Conservation (phyloP, 495 filamentous ascomycete species). For the Podospora conica region DNA sequence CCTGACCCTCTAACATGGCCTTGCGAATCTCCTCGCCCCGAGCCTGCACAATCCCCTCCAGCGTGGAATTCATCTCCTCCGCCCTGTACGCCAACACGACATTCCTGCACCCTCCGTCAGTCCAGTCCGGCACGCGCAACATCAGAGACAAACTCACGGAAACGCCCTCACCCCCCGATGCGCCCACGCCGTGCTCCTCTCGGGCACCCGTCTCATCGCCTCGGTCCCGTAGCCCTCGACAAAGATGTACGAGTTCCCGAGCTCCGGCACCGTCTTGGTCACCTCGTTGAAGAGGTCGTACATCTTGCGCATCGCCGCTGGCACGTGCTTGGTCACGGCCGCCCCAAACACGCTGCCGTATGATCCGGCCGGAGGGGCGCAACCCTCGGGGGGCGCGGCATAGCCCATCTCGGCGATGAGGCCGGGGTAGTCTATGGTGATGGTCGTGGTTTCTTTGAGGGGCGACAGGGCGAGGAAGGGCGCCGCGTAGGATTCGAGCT, state of each 20-base stretch:
- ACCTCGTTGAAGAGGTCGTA: slow-evolving; percentile 38
- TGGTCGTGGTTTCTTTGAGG: neutral
- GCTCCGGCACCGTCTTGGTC: slow-evolving; percentile 6
- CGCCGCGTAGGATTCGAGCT: neutral
- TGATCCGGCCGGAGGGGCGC: slow-evolving; percentile 35
- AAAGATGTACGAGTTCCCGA: slow-evolving; percentile 39
- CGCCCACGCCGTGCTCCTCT: slow-evolving; percentile 39
- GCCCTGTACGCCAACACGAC: neutral
- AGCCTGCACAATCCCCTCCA: neutral
- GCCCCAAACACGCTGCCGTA: slow-evolving; percentile 40
- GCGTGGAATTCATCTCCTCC: neutral
- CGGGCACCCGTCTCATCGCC: slow-evolving; percentile 36
- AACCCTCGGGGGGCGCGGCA: slow-evolving; percentile 7
- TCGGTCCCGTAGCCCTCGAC: slow-evolving; percentile 49
- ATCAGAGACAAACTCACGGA: slow-evolving; percentile 3
- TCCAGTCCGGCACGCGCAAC: neutral
- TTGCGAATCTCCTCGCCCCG: slow-evolving; percentile 9
- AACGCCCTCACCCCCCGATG: slow-evolving; percentile 37
- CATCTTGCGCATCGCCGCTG: slow-evolving; percentile 33
- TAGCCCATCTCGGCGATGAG: neutral
- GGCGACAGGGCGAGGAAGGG: neutral
- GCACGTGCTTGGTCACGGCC: slow-evolving; percentile 39
- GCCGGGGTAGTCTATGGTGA: neutral
- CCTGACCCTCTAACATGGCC: neutral
- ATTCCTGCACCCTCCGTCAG: neutral